Percentiles rank a stretch among this genome's conserved stretches.
These are phyloP conservation scores for Vachellia collinsii DNA, from an alignment of 306 rosid genomes.

Conservation along the genomic window DNA sequence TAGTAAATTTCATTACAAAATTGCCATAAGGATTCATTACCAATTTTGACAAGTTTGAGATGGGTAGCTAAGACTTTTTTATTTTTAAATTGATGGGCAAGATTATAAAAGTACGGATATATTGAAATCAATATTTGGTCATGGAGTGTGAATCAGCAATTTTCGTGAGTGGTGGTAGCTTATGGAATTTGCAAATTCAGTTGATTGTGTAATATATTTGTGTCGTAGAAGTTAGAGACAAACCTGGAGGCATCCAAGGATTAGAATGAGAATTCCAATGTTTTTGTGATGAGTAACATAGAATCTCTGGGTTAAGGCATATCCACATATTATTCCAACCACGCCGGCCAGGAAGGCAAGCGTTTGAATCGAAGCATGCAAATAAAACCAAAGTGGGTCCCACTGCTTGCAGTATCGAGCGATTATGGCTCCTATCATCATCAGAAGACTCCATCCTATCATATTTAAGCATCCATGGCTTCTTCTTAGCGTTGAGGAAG, in stretches of 20 bases:
- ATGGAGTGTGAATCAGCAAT: too few species aligned
- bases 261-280: constrained; percentile 32
- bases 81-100: too few species aligned
- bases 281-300: constrained; percentile 31
- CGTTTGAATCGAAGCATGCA: constrained; percentile 42
- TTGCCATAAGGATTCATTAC: too few species aligned
- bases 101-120: too few species aligned
- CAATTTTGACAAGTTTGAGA: too few species aligned
- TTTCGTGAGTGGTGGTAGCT: too few species aligned
- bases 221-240: neutral
- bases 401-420: constrained; percentile 39
- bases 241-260: constrained; percentile 39
- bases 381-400: constrained; percentile 49
- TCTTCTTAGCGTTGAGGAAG: constrained; percentile 21
- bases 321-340: constrained; percentile 35
- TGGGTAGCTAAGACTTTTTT: too few species aligned
- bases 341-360: constrained; percentile 27
- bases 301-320: constrained; percentile 21
- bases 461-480: constrained; percentile 42
- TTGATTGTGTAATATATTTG: too few species aligned
- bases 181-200: too few species aligned
- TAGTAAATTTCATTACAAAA: too few species aligned
- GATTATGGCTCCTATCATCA: constrained; percentile 39
- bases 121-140: too few species aligned
- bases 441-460: constrained; percentile 35